Percentiles rank a stretch among this genome's conserved stretches.
Conservation (phyloP, 1,139 yeast genomes). For the Yamadazyma aaseri region DNA sequence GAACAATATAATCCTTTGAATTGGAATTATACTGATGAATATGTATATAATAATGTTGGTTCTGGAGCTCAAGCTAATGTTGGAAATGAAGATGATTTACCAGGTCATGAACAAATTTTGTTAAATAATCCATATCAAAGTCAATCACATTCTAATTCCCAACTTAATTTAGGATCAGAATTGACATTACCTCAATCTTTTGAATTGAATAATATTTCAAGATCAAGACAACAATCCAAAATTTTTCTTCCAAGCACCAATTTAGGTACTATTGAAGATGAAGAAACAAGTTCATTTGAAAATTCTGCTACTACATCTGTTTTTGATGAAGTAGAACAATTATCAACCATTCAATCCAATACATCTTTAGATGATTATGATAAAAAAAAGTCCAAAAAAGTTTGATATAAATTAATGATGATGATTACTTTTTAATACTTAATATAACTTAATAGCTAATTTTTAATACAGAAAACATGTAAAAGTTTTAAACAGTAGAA, state of each 20-base stretch:
- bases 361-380: conserved; percentile 16
- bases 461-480: conserved; percentile 9
- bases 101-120: conserved; percentile 7
- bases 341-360: conserved; percentile 15
- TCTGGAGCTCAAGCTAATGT: no score
- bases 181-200: conserved; percentile 16
- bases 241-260: conserved; percentile 17
- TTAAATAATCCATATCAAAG: conserved; percentile 9
- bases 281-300: conserved; percentile 32
- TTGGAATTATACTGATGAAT: conserved; percentile 14
- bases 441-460: conserved; percentile 10
- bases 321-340: conserved; percentile 28
- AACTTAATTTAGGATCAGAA: conserved; percentile 4
- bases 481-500: neutral
- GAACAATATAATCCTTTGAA: conserved; percentile 35
- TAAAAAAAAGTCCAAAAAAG: conserved; percentile 12
- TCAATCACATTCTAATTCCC: neutral
- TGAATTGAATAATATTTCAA: conserved; percentile 29
- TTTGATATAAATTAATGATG: conserved; percentile 8
- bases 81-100: neutral
- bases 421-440: neutral
- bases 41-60: conserved; percentile 11
- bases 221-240: conserved; percentile 36
- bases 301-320: conserved; percentile 43
- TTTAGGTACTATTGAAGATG: conserved; percentile 21